Base-by-base conservation (phyloP, 768 basidiomycete genomes). In the Boletus subcaerulescens region DNA sequence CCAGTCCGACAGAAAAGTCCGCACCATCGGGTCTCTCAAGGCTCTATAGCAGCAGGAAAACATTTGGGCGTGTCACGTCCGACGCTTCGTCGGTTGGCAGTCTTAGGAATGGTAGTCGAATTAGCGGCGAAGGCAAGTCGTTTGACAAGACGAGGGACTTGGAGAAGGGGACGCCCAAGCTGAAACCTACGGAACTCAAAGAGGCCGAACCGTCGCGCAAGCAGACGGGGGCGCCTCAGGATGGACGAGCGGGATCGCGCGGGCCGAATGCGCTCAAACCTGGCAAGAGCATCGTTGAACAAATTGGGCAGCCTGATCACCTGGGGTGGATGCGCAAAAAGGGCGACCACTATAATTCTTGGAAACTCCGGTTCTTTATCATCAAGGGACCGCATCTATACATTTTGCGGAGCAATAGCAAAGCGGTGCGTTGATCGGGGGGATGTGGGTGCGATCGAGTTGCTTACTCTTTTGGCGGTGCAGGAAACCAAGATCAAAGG, bases 241-340 rank as follows among this genome's bases (percentile, higher is more conserved):
- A 55, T 10, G 56, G 50, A 17, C 62, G 62, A 42, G 57, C 42
- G 5, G 60, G 60, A 13, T 53, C 57, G 4, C 65, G 60, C 8
- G 66, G 65, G 17, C 71, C 69, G 36, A 76, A 72, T 20, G 68
- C 75, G 3, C 67, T 85, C 57, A 80, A 79, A 63, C 77, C 76
- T 31, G 90, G 89, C 0, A 76, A 78, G 68, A 92, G 84, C 55
- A 89, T 97, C 46, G 70, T 97, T 51, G 85, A 92, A 52, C 91
- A 96, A 72, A 93, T 99, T 57, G 97, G 96, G 5, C 81, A 81
- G 24, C 84, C 93, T 15, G 97, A 99, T 73, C 85, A 91, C 68
- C 77, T 80, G 32, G 97, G 97, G 8, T 98, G 92, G 87, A 87
- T 99, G 88, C 82, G 90, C 66, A 99, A 98, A 81, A 92, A 86